Conservation (phyloP, 192 early-diverging fungal species). For the Entomortierella chlamydospora region DNA sequence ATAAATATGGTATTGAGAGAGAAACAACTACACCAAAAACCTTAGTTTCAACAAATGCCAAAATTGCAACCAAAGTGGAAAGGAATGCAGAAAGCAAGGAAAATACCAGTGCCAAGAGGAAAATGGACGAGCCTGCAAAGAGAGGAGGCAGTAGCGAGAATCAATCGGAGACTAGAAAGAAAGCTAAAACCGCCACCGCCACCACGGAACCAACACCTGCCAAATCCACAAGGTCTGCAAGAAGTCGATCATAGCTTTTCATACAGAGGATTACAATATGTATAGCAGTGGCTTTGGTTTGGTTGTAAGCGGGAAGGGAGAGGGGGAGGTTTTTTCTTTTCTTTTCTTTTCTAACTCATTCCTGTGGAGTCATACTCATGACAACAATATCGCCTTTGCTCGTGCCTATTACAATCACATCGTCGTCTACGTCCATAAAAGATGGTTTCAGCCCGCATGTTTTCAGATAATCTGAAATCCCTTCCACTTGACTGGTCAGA, state of each 20-base stretch:
- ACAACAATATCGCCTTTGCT: conserved; percentile 51
- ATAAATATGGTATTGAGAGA: conserved; percentile 25
- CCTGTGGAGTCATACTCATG: conserved; percentile 26
- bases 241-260: conserved; percentile 5
- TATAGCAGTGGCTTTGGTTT: background rate
- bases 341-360: conserved; percentile 3
- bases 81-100: background rate
- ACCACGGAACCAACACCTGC: background rate
- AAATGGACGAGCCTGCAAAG: background rate
- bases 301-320: too few relatives aligned
- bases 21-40: background rate
- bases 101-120: background rate
- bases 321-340: too few relatives aligned
- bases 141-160: background rate
- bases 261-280: too few relatives aligned
- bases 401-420: conserved; percentile 45
- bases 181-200: background rate
- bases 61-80: background rate
- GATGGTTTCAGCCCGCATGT: conserved; percentile 47
- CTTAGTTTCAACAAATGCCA: background rate
- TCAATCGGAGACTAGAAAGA: background rate
- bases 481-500: conserved; percentile 27
- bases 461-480: conserved; percentile 23
- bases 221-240: background rate
- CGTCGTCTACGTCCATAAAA: conserved; percentile 53